A percentile compares a stretch with the other conserved stretches of the same genome.
Evolutionary conservation across 129 eudicot species (phyloP).

Genomic region (Logfia minima): DNA sequence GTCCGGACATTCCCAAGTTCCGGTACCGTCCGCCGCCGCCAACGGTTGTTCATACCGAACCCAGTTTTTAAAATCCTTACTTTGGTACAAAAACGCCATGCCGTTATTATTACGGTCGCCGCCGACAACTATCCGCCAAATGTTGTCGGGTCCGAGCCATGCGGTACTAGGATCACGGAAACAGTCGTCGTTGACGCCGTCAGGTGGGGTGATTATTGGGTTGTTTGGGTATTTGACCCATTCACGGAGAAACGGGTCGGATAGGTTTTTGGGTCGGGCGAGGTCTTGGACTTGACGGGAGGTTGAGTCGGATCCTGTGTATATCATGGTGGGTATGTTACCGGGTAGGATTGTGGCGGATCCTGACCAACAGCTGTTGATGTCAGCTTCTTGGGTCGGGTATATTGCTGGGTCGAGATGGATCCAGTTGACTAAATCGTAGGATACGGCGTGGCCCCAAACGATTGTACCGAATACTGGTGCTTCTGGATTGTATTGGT

Average conservation of each 20-base stretch:
- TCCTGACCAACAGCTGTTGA: constrained; percentile 42
- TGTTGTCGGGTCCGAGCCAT: constrained; percentile 36
- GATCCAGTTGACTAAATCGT: constrained; percentile 45
- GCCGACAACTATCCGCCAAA: constrained; percentile 40
- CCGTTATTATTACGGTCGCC: constrained; percentile 34
- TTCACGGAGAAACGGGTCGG: constrained; percentile 42
- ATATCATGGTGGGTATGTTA: constrained; percentile 34
- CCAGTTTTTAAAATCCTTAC: constrained; percentile 35
- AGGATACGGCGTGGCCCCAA: constrained; percentile 41
- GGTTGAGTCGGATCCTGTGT: constrained; percentile 40
- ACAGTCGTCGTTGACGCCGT: constrained; percentile 40
- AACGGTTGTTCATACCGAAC: constrained; percentile 22
- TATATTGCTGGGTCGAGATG: constrained; percentile 47
- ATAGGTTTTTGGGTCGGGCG: constrained; percentile 39
- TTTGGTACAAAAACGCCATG: constrained; percentile 41
- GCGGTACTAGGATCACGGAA: constrained; percentile 50
- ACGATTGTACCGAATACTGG: constrained; percentile 33
- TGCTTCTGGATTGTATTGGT: constrained; percentile 39
- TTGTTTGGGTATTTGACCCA: constrained; percentile 32
- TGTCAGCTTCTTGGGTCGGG: constrained; percentile 40
- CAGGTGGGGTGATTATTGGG: constrained; percentile 43
- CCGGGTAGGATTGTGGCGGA: constrained; percentile 44
- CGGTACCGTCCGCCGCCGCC: constrained; percentile 28
- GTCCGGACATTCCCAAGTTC: constrained; percentile 47
- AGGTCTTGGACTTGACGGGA: constrained; percentile 41